Evolutionary conservation across 1,284 basidiomycete genomes (phyloP).

Genomic region (Pseudozyma pruni): DNA sequence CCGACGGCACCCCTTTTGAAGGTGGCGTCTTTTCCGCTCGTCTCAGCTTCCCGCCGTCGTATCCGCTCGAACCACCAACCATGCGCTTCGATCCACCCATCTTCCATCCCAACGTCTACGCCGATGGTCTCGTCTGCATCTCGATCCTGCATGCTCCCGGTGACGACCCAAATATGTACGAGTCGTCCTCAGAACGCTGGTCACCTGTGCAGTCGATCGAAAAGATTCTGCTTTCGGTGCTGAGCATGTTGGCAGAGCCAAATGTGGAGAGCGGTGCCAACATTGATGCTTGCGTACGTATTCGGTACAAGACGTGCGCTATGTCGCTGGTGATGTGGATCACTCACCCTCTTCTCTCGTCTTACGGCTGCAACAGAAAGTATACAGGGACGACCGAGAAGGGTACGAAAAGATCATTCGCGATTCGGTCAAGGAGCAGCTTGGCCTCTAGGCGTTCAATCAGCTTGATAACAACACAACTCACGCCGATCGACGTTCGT

Average conservation of each 20-base stretch:
- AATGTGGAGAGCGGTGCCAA: slow-evolving; percentile 98
- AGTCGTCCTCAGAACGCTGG: slow-evolving; percentile 96
- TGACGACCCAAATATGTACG: slow-evolving; percentile 79
- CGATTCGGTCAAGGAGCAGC: slow-evolving; percentile 60
- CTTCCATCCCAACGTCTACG: slow-evolving; percentile 96
- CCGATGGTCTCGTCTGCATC: slow-evolving; percentile 96
- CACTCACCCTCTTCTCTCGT: background rate
- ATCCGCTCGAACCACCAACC: slow-evolving; percentile 67
- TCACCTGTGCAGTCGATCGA: slow-evolving; percentile 96
- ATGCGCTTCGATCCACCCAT: slow-evolving; percentile 98
- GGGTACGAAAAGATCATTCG: slow-evolving; percentile 65
- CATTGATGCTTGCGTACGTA: slow-evolving; percentile 76
- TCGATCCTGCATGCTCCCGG: slow-evolving; percentile 97
- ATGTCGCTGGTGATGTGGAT: background rate
- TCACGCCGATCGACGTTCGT: too few species aligned
- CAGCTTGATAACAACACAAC: too few species aligned
- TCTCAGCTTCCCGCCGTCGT: slow-evolving; percentile 76
- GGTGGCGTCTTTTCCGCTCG: slow-evolving; percentile 94
- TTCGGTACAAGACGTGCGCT: too few species aligned
- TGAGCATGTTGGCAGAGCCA: slow-evolving; percentile 99
- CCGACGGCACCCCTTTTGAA: slow-evolving; percentile 98
- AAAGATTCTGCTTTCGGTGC: slow-evolving; percentile 88
- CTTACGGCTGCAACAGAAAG: slow-evolving; percentile 47
- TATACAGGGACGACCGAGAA: slow-evolving; percentile 64
- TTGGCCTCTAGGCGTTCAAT: slow-evolving; percentile 54